Base-by-base conservation (phyloP, 192 early-diverging fungal genomes). In the Coemansia biformis region DNA sequence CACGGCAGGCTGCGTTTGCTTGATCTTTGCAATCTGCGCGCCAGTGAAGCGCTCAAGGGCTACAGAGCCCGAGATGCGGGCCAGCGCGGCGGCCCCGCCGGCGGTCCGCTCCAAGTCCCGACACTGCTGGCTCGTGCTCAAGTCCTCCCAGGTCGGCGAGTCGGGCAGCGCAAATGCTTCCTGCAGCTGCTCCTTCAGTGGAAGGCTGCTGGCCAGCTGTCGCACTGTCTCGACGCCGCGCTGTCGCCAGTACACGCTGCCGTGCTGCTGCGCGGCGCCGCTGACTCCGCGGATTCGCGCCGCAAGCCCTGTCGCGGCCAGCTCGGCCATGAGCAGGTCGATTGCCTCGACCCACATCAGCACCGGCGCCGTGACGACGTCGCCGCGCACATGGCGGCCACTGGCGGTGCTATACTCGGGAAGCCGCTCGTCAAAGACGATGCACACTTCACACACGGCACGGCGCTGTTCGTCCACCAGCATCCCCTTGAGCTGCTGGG, bases 91-190 rank as follows among this genome's bases (percentile, higher is more conserved):
- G 1, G 82, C 53, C 0, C 90, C 81, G 7, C 87, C 88, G 2
- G 82, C 75, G n/a, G 62, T 51, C 8, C 51, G 43, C 34, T 92
- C 86, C 21, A 90, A 60, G 7, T 58, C 50, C 4, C 47, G 52
- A 47, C 90, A 92, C 51, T 89, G 77, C 30, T 53, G 36, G 0
- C 46, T 40, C 0, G 89, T 89, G 49, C 85, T 87, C 5, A 84
- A 78, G 46, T 92, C 89, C 57, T 87, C 83, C 89, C 89, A 92
- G 45, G 86, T 89, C 6, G 89, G 89, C 6, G 86, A 89, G 19
- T 80, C 51, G 8, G 28, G 6, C 16, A 70, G 19, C 0, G 31
- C 12, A 38, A 85, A 62, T 0, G 88, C 70, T 32, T 82, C 29
- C 31, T 53, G 49, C 17, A 92, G 61, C 53, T 88, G 83, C 11